Base-by-base conservation (phyloP, 75 land plant genomes). In the Ceratopteris richardii region DNA sequence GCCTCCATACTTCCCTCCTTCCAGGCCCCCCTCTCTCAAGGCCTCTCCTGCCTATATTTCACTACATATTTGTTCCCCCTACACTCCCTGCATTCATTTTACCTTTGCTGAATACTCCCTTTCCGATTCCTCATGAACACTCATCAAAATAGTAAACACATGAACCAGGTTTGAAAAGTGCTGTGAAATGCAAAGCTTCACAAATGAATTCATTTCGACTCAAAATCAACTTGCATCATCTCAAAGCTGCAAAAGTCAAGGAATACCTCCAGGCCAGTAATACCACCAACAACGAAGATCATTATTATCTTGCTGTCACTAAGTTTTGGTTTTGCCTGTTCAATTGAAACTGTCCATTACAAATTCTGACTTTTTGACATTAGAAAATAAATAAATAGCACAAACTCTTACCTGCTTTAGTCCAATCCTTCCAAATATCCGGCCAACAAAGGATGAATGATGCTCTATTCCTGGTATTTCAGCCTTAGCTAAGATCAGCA, bases 401-500 rank as follows among this genome's bases (percentile, higher is more conserved):
- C n/a, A 27, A 7, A 31, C 21, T 24, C 37, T 29, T 56, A 89
- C 98, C 85, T 93, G 98, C 31, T 82, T 86, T 63, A 93, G 76
- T 41, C 98, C 98, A 68, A 93, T 86, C 72, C 98, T 78, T 58
- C 98, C 96, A 69, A 93, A 77, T 61, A 93, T 77, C 26, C 98
- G 78, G 13, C 98, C 98, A 26, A 93, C 85, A 16, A 80, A 70
- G 39, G 96, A 85, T 19, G 90, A 75, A 65, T 93, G 98, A 56
- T 93, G 82, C 44, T 83, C 79, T 56, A 93, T 51, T n/a, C 87
- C 96, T 42, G 94, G 85, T 42, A 93, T 62, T 58, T 89, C 90
- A 56, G 61, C 22, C 40, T 86, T 85, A 28, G 66, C 60, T 21
- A 93, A 66, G 9, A 81, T 51, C 60, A 74, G 53, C 16, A 67